Base-by-base conservation (phyloP, 2,329 filamentous ascomycete genomes). In the Rhynchosporium secalis region DNA sequence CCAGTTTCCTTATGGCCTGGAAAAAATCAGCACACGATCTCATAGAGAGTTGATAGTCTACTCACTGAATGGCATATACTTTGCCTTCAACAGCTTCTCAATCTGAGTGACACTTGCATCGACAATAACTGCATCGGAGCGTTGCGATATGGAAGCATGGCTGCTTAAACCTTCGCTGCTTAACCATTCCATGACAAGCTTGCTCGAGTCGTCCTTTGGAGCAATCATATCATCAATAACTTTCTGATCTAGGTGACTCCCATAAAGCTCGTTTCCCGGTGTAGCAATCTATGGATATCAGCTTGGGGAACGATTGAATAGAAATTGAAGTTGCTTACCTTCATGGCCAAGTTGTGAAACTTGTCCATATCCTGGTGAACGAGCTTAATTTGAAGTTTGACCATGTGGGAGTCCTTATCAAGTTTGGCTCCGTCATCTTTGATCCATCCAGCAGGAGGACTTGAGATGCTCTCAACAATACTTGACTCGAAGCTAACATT, bases 161-260 rank as follows among this genome's bases (percentile, higher is more conserved):
- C 56, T 75, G 69, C 33, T 72, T 70, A 65, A 84, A 76, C 62
- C 79, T 79, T 71, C 82, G 77, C 65, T 81, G 78, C 74, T 73
- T 8, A 87, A 76, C 84, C 83, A 87, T 60, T 82, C 76, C 61
- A 82, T 77, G n/a, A 86, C 81, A n/a, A 82, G 75, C 40, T 80
- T 73, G 13, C 78, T 73, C 0, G 83, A 81, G 68, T 85, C 77
- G 4, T 82, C 76, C 6, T 78, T 76, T 2, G 85, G 84, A 63
- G 78, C 77, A 56, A 86, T 75, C 48, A 86, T 77, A 49, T 80
- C 75, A 56, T 82, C 75, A 36, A 87, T 81, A 58, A 84, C 78
- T 13, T 78, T 73, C 7, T 78, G 75, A 36, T 76, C 78, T 56
- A 86, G 74, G 70, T 86, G 82, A 61, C 80, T 74, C 59, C 83